Evolutionary conservation across 305 asterid species (phyloP).

Genomic region (Plantago coronopus): DNA sequence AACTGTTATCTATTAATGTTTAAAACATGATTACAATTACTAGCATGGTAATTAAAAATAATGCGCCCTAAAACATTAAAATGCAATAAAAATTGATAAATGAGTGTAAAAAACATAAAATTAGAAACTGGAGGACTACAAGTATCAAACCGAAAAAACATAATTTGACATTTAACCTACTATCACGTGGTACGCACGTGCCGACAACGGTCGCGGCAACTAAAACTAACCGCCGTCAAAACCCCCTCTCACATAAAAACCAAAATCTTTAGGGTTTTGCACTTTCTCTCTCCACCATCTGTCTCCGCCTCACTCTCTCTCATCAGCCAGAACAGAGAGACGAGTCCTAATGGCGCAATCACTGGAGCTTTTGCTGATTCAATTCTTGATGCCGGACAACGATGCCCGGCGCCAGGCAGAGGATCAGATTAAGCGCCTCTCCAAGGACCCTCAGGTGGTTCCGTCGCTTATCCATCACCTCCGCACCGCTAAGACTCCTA

Average conservation of each 20-base stretch:
- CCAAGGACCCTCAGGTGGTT: constrained; percentile 96
- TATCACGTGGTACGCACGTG: constrained; percentile 26
- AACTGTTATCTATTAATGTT: no score
- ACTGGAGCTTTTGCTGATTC: constrained; percentile 83
- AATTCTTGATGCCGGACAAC: constrained; percentile 95
- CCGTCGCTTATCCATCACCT: constrained; percentile 86
- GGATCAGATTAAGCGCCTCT: constrained; percentile 89
- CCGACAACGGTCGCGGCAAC: constrained; percentile 20
- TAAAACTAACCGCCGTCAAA: neutral
- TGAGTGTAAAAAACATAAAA: no score
- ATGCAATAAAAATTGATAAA: no score
- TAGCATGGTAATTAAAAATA: no score
- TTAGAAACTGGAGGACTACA: no score
- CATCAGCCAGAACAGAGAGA: neutral
- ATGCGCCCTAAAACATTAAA: no score
- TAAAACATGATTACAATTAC: no score
- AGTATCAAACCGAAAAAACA: no score
- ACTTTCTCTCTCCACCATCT: neutral
- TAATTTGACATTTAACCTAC: neutral
- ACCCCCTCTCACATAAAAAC: no score
- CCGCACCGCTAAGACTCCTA: constrained; percentile 98
- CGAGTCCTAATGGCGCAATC: constrained; percentile 78
- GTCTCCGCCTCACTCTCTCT: neutral
- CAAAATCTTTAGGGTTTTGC: no score
- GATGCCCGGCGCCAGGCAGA: constrained; percentile 98